A percentile compares a stretch with the other conserved stretches of the same genome.
phyloP scores from a whole-genome alignment of 2,329 filamentous ascomycete species.

The Pseudogymnoascus sp. region DNA sequence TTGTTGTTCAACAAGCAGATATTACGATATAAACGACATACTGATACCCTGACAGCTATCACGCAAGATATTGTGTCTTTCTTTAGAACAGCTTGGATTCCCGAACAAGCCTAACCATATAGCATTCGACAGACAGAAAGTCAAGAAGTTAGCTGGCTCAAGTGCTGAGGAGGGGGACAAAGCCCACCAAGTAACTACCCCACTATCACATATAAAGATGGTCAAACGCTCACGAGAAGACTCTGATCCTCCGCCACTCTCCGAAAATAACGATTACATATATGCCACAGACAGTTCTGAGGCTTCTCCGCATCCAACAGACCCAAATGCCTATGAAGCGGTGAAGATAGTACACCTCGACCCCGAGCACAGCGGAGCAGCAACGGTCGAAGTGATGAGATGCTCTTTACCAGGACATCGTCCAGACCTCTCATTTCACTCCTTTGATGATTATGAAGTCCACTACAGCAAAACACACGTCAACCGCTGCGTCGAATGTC shows the following conservation, averaged over 20 bases:
- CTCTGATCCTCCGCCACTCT: constrained; percentile 34
- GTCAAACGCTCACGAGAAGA: constrained; percentile 52
- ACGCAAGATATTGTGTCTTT: background rate
- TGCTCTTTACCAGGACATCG: constrained; percentile 78
- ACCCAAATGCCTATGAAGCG: constrained; percentile 21
- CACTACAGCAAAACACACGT: constrained; percentile 78
- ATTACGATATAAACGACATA: background rate
- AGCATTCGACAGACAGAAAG: constrained; percentile 16
- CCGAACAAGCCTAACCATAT: background rate
- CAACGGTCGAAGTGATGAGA: constrained; percentile 48
- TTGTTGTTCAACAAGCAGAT: background rate
- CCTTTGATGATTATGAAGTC: constrained; percentile 74
- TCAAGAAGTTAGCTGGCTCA: constrained; percentile 6
- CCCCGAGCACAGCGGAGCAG: constrained; percentile 38
- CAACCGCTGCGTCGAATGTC: constrained; percentile 79
- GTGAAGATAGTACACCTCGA: constrained; percentile 58
- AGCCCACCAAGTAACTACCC: constrained; percentile 29
- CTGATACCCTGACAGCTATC: background rate
- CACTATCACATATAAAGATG: constrained; percentile 37
- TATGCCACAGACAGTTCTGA: constrained; percentile 14
- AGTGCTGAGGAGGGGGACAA: constrained; percentile 9
- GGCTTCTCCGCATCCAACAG: constrained; percentile 25
- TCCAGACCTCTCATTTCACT: constrained; percentile 60
- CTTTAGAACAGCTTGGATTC: background rate
- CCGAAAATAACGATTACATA: constrained; percentile 4